Conservation (phyloP, 2,329 filamentous ascomycete genomes). For the Talaromyces sp. region DNA sequence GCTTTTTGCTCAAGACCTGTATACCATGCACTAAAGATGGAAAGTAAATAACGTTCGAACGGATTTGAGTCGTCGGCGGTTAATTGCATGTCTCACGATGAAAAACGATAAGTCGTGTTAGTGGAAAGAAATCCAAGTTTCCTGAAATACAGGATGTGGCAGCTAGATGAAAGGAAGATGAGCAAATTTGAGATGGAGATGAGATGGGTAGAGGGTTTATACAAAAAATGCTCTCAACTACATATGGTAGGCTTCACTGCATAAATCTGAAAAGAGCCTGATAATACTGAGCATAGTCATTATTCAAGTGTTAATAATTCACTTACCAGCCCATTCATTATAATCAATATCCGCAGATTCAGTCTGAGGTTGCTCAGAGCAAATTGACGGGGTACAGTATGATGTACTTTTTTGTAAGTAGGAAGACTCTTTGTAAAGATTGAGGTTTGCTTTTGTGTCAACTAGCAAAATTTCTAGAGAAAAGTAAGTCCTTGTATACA, state of each 20-base stretch:
- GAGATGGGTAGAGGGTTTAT: neutral
- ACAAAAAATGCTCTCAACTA: neutral
- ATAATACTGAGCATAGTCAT: slow-evolving; percentile 7
- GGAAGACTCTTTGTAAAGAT: slow-evolving; percentile 5
- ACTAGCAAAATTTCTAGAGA: slow-evolving; percentile 10
- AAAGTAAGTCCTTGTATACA: neutral
- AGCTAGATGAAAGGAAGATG: neutral
- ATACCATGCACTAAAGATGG: too few species aligned
- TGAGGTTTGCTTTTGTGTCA: slow-evolving; percentile 8
- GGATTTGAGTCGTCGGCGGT: too few species aligned
- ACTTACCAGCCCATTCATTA: slow-evolving; percentile 53
- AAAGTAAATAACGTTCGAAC: too few species aligned
- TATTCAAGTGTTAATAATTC: neutral
- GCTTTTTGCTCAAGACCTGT: too few species aligned
- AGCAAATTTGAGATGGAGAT: neutral
- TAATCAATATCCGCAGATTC: slow-evolving; percentile 39
- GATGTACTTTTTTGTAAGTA: slow-evolving; percentile 19
- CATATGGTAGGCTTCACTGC: slow-evolving; percentile 40
- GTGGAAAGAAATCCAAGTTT: too few species aligned
- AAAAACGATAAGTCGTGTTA: too few species aligned
- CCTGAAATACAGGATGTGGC: neutral
- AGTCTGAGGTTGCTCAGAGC: neutral
- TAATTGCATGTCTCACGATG: too few species aligned
- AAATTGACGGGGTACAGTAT: slow-evolving; percentile 20
- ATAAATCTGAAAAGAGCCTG: slow-evolving; percentile 52